These are phyloP conservation scores for Exophiala viscosa DNA, from an alignment of 2,329 filamentous ascomycete genomes.

Conservation along the genomic window DNA sequence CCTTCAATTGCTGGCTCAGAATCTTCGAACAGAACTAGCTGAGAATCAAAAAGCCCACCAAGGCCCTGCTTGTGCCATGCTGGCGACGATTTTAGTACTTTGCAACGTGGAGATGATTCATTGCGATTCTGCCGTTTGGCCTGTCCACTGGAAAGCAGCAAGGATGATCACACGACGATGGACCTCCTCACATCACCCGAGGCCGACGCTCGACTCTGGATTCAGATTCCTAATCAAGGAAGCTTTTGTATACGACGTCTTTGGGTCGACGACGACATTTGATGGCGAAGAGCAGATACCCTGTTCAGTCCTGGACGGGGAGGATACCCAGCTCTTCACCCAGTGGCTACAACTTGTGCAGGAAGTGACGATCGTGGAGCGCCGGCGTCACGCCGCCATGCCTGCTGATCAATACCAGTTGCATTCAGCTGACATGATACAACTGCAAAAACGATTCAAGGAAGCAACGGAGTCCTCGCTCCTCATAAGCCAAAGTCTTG, in stretches of 20 bases:
- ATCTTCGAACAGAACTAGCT: constrained; percentile 9
- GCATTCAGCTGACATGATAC: constrained; percentile 1
- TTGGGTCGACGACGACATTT: constrained; percentile 30
- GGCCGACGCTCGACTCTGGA: constrained; percentile 11
- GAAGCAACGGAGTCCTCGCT: constrained; percentile 24
- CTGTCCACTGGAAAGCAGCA: constrained; percentile 29
- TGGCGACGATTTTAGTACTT: constrained; percentile 30
- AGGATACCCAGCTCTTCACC: constrained; percentile 26
- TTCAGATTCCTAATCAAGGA: constrained; percentile 29
- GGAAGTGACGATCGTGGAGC: constrained; percentile 27
- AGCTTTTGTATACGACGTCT: constrained; percentile 31
- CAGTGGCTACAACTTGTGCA: constrained; percentile 30
- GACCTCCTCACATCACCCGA: constrained; percentile 10
- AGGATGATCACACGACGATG: constrained; percentile 27
- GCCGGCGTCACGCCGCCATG: constrained; percentile 5
- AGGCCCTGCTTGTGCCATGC: constrained; percentile 13
- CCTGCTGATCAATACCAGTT: background rate
- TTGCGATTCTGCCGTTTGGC: constrained; percentile 26
- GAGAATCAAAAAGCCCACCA: constrained; percentile 9
- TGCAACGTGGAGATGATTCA: constrained; percentile 31
- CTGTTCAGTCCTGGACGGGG: constrained; percentile 14
- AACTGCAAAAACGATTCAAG: constrained; percentile 11
- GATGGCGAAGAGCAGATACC: constrained; percentile 20
- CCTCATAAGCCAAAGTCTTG: constrained; percentile 23
- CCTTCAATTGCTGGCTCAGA: constrained; percentile 10